These are phyloP conservation scores for Fusarium domesticum DNA, from an alignment of 2,329 filamentous ascomycete species.

Conservation along the genomic window DNA sequence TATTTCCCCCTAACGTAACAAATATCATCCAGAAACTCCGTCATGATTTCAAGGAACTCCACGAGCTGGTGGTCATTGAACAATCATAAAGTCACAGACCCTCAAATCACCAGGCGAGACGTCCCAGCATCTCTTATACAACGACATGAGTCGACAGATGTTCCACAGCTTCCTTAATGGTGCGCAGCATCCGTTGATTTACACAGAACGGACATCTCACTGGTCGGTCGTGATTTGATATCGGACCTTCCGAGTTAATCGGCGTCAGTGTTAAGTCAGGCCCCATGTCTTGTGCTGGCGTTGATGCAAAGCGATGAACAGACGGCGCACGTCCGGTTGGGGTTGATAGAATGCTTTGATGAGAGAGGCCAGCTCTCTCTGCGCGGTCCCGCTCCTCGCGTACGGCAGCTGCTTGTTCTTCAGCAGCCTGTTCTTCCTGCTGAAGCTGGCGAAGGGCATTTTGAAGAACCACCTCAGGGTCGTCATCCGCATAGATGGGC, in stretches of 20 bases:
- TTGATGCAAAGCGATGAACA: conserved; percentile 33
- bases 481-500: conserved; percentile 48
- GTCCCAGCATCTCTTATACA: conserved; percentile 32
- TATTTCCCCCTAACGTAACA: neutral
- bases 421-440: conserved; percentile 57
- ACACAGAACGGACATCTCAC: conserved; percentile 60
- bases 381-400: conserved; percentile 51
- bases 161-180: conserved; percentile 60
- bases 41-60: neutral
- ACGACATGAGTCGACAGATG: conserved; percentile 61
- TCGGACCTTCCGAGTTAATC: conserved; percentile 49
- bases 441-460: conserved; percentile 58
- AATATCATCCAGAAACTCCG: neutral
- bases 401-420: conserved; percentile 54
- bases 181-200: conserved; percentile 59
- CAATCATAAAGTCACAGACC: neutral
- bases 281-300: conserved; percentile 36
- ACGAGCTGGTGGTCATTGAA: neutral
- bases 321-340: conserved; percentile 30
- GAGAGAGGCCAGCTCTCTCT: conserved; percentile 37
- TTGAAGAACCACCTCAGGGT: conserved; percentile 57
- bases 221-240: conserved; percentile 47
- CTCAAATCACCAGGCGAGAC: neutral
- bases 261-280: conserved; percentile 53
- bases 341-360: conserved; percentile 33